Base-by-base conservation (phyloP, 306 rosid genomes). In the Ammopiptanthus mongolicus region DNA sequence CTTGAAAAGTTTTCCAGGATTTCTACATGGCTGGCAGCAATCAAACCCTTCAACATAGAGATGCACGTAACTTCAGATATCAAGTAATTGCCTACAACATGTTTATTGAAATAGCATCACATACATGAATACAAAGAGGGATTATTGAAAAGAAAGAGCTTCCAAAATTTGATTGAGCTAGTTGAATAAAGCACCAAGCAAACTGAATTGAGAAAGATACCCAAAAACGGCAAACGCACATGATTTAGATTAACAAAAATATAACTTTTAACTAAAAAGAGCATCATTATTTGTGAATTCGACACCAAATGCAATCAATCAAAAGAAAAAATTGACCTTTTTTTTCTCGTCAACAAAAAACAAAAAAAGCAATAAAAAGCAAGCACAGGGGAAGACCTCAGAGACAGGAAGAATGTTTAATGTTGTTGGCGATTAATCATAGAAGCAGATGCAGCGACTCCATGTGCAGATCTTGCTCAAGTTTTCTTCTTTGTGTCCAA, bases 401-500 rank as follows among this genome's bases (percentile, higher is more conserved):
- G 44, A 37, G 44, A 11, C 9, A 37, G 2, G 9, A 10, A 37
- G 10, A 25, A 25, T 25, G 18, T 13, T 13, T 7, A 47, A 4
- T 47, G 6, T 47, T 47, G 17, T 11, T 10, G 51, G 48, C 4
- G 48, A 62, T 34, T 62, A 47, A 61, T 19, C 51, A 19, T 18
- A 18, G 22, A 8, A 29, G 23, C 57, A 50, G 57, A 50, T 15
- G 57, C 57, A 17, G 25, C 25, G 25, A 25, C 25, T 51, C 25
- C 65, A 13, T 5, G 41, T 59, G 66, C 47, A 52, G 74, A 50
- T 69, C 74, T 62, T 69, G 62, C 63, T 17, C 13, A 14, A 69
- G 15, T 50, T 48, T 47, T 5, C 8, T 18, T 15, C 7, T 53
- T 37, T 37, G 33, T 23, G 36, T 22, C 33, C 55, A 47, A 65